Evolutionary conservation across 164 flowering plant species (phyloP).

Genomic region (Warburgia ugandensis): DNA sequence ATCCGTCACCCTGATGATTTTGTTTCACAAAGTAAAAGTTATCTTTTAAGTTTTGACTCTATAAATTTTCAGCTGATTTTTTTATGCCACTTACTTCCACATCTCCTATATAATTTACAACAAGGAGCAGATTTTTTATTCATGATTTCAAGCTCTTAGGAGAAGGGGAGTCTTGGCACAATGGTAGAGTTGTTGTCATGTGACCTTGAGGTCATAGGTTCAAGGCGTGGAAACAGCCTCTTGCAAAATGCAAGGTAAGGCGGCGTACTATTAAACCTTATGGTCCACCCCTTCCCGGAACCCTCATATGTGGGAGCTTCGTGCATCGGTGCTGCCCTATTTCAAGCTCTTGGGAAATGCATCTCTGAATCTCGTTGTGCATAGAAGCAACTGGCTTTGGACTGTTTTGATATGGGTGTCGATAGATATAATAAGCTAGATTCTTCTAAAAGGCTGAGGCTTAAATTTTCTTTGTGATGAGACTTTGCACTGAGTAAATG

Average conservation of each 20-base stretch:
- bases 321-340: no score
- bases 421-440: slow-evolving; percentile 42
- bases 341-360: slow-evolving; percentile 41
- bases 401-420: slow-evolving; percentile 21
- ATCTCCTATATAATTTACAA: slow-evolving; percentile 17
- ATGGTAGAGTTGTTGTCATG: no score
- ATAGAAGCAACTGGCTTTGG: slow-evolving; percentile 28
- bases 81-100: slow-evolving; percentile 25
- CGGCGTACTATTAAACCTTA: no score
- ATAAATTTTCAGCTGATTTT: not conserved
- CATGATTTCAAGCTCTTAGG: slow-evolving; percentile 66
- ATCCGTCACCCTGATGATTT: not conserved
- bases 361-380: slow-evolving; percentile 34
- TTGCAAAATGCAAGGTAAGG: no score
- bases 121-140: slow-evolving; percentile 25
- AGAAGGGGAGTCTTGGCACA: no score
- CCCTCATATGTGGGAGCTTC: no score
- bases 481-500: slow-evolving; percentile 63
- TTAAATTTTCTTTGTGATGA: slow-evolving; percentile 77
- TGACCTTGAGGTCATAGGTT: no score
- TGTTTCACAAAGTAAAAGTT: not conserved
- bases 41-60: slow-evolving; percentile 1
- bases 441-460: slow-evolving; percentile 51
- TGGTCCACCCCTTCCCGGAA: no score
- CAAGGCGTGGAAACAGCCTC: no score